A percentile compares a stretch with the other conserved stretches of the same genome.
Evolutionary conservation across 2,329 filamentous ascomycete species (phyloP).

Genomic region (Calonectria henricotiae): DNA sequence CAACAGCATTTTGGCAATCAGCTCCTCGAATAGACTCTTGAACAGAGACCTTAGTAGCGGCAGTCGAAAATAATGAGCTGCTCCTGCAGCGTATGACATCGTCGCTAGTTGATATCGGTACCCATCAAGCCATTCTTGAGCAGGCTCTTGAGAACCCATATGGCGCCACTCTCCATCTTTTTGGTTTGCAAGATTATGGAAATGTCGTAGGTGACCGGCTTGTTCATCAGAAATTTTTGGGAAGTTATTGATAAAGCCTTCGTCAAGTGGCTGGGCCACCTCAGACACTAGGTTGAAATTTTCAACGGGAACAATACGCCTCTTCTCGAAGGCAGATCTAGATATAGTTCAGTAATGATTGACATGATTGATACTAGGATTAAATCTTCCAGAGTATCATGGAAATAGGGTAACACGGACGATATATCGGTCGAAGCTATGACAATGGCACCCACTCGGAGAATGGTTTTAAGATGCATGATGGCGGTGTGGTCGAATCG

Average conservation of each 20-base stretch:
- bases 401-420: background rate
- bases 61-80: slow-evolving; percentile 5
- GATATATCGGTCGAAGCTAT: background rate
- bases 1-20: background rate
- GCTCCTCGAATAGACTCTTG: background rate
- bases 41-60: background rate
- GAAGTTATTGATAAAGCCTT: background rate
- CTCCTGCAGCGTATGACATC: background rate
- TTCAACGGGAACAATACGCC: background rate
- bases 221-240: slow-evolving; percentile 1
- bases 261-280: background rate
- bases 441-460: background rate
- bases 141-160: slow-evolving; percentile 8
- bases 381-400: background rate
- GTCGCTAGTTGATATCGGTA: background rate
- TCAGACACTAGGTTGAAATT: background rate
- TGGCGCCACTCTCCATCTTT: background rate
- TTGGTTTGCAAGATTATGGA: background rate
- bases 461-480: background rate
- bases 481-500: background rate
- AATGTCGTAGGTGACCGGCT: background rate
- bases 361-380: background rate
- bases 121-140: slow-evolving; percentile 6
- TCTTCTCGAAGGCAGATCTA: background rate
- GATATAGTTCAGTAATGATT: background rate